A percentile compares a stretch with the other conserved stretches of the same genome.
phyloP scores from a whole-genome alignment of 2,329 filamentous ascomycete genomes.

The Cercospora citrullina region DNA sequence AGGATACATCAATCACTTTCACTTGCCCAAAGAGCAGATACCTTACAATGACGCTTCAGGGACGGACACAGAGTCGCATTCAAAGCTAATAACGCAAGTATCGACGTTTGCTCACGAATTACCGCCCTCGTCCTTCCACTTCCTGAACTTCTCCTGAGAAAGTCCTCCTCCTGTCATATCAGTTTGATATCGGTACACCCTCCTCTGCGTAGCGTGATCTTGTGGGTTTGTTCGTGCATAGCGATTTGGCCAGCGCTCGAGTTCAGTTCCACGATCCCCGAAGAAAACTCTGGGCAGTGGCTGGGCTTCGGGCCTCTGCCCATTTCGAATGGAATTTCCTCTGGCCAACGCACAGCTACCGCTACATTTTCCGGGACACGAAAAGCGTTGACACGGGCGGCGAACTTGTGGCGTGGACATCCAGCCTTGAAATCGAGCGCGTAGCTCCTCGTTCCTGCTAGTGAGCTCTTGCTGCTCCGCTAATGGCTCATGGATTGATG shows the following conservation, averaged over 20 bases:
- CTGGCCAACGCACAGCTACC: neutral
- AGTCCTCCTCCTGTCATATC: neutral
- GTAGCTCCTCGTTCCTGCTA: neutral
- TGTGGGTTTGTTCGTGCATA: neutral
- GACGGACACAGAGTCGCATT: neutral
- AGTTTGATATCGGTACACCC: neutral
- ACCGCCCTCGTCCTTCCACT: neutral
- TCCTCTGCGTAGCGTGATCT: neutral
- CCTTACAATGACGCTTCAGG: neutral
- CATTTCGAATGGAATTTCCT: neutral
- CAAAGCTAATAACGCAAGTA: neutral
- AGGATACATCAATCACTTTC: neutral
- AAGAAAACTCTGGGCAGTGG: neutral
- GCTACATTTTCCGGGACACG: neutral
- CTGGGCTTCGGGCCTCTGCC: neutral
- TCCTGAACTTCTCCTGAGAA: neutral
- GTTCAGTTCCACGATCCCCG: neutral
- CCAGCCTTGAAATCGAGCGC: neutral
- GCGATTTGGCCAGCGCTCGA: neutral
- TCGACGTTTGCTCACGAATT: neutral
- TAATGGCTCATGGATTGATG: neutral
- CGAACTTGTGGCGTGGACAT: neutral
- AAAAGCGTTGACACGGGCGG: neutral
- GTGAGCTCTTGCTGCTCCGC: neutral
- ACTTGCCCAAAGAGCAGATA: neutral